phyloP scores from a whole-genome alignment of 805 yeast genomes.

The Wickerhamomyces queroliae region DNA sequence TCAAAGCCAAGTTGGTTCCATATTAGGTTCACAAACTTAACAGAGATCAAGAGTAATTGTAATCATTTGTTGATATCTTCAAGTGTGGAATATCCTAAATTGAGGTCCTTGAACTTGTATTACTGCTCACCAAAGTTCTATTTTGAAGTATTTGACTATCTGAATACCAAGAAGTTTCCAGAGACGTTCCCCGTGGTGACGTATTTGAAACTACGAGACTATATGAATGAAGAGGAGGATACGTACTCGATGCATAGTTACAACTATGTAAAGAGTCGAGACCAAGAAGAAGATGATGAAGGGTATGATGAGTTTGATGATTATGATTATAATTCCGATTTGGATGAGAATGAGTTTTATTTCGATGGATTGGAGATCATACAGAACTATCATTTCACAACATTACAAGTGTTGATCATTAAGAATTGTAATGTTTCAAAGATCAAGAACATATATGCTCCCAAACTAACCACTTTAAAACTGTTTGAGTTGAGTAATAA shows the following conservation, averaged over 20 bases:
- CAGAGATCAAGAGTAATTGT: constrained; percentile 13
- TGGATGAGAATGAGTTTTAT: constrained; percentile 30
- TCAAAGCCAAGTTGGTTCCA: background rate
- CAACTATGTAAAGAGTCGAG: constrained; percentile 8
- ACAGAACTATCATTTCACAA: constrained; percentile 11
- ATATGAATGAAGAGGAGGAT: constrained; percentile 23
- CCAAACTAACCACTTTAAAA: constrained; percentile 10
- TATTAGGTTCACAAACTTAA: constrained; percentile 8
- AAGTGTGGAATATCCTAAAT: constrained; percentile 8
- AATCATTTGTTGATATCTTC: constrained; percentile 16
- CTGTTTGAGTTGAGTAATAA: constrained; percentile 17
- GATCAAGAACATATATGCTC: constrained; percentile 12
- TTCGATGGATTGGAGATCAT: constrained; percentile 28
- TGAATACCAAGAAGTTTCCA: constrained; percentile 8
- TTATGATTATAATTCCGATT: constrained; percentile 26
- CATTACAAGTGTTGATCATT: constrained; percentile 9
- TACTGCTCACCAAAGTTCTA: constrained; percentile 21
- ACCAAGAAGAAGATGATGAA: constrained; percentile 14
- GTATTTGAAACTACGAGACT: constrained; percentile 16
- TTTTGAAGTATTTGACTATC: constrained; percentile 14
- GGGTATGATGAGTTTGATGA: constrained; percentile 24
- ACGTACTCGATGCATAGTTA: constrained; percentile 15
- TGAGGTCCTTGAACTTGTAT: constrained; percentile 12
- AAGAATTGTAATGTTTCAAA: constrained; percentile 19
- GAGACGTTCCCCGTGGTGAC: constrained; percentile 11